Evolutionary conservation across 129 eudicot species (phyloP), one percentile per base, ranked within the genome.

Genomic region (Pulicaria dysenterica): DNA sequence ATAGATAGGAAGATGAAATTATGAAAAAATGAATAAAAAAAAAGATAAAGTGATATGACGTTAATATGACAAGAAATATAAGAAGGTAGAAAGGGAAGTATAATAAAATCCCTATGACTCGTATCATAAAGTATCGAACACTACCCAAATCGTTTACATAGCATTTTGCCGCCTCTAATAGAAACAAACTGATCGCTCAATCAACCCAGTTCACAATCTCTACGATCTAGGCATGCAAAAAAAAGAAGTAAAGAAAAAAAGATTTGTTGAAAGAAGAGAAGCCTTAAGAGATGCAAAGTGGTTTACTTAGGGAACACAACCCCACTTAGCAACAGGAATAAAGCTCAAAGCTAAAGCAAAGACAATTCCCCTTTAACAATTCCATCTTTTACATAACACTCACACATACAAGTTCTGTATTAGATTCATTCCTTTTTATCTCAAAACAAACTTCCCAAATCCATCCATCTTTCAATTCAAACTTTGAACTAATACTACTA

Each of bases 311-410:
- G 82, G 82, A 70, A 78, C 72, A 78, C 51, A 62, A 66, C 64
- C 73, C 74, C 77, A 77, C 82, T 49, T 70, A 69, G 43, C 70
- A 48, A 49, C 47, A 78, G 72, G 79, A 78, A 78, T 78, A 78
- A 78, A 77, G 81, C 76, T 77, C 82, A 77, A 77, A 77, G 82
- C 72, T 71, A 78, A 78, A 78, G 82, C 73, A 78, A 78, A 62
- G 73, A 66, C 70, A 76, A 39, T 14, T 50, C 42, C 34, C 66
- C 77, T 70, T 73, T 73, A 34, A 61, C 63, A 62, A 16, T 6
- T 73, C 15, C 71, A 73, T 62, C 78, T 73, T 77, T 70, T 78
- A 78, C 72, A 17, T n/a, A 69, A 57, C 74, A 15, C 59, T 43
- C 75, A 68, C 74, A 77, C 62, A 55, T 40, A 16, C 39, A 38